These are phyloP conservation scores for Zoysia pacifica DNA, from an alignment of 176 grass and related monocot species.

Conservation along the genomic window DNA sequence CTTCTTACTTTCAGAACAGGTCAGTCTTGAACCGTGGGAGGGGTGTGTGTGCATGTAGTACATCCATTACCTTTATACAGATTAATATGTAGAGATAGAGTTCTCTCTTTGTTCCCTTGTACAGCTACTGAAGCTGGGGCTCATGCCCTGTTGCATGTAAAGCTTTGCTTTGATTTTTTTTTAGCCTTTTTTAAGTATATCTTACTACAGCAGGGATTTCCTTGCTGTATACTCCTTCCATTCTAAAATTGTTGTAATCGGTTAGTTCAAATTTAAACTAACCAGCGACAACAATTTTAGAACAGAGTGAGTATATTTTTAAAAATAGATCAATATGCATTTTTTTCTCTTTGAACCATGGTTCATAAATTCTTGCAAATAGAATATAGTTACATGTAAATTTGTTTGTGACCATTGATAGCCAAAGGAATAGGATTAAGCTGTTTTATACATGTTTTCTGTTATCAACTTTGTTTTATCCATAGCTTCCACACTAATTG, in stretches of 20 bases:
- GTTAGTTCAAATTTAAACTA: too few relatives aligned
- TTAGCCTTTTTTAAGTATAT: too few relatives aligned
- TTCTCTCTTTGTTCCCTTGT: too few relatives aligned
- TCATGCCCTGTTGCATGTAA: too few relatives aligned
- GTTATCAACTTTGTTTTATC: constrained; percentile 13
- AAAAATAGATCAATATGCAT: background rate
- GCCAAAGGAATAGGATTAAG: background rate
- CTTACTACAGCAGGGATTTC: too few relatives aligned
- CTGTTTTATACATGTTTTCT: constrained; percentile 17
- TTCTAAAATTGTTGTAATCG: too few relatives aligned
- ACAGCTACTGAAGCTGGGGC: too few relatives aligned
- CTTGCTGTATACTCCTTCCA: too few relatives aligned
- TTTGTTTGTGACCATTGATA: constrained; percentile 19
- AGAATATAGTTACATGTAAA: constrained; percentile 13
- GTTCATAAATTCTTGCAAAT: constrained; percentile 33
- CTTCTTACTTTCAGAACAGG: constrained; percentile 85
- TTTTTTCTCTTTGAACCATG: constrained; percentile 10
- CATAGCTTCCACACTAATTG: constrained; percentile 29
- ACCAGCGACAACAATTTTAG: too few relatives aligned
- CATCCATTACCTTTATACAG: constrained; percentile 13
- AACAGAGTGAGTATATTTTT: background rate
- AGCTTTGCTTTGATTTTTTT: too few relatives aligned
- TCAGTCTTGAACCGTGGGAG: constrained; percentile 30
- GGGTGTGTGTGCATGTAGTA: background rate
- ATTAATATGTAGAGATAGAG: background rate